Evolutionary conservation across 495 filamentous ascomycete species (phyloP).

Genomic region (Neurospora sp.): DNA sequence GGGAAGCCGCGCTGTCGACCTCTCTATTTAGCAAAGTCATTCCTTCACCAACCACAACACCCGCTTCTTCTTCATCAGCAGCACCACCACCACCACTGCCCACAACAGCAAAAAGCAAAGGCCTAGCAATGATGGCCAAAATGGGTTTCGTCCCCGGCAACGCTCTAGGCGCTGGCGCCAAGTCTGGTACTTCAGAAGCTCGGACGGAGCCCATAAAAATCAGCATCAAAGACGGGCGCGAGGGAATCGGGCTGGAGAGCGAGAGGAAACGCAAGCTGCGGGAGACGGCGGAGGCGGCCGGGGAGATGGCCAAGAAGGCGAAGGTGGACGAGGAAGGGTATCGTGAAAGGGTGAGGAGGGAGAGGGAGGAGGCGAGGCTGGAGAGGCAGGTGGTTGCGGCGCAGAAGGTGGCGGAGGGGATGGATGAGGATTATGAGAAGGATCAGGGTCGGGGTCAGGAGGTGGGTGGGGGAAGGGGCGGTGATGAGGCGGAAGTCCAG

Average conservation of each 20-base stretch:
- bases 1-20: slow-evolving; percentile 63
- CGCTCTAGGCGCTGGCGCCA: slow-evolving; percentile 45
- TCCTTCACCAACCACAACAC: background rate
- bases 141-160: slow-evolving; percentile 71
- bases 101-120: slow-evolving; percentile 49
- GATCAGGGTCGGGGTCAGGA: background rate
- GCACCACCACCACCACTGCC: slow-evolving; percentile 3
- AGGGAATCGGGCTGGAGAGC: slow-evolving; percentile 76
- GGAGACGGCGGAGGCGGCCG: slow-evolving; percentile 48
- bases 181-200: background rate
- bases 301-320: slow-evolving; percentile 44
- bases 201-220: slow-evolving; percentile 57
- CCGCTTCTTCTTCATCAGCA: background rate
- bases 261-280: slow-evolving; percentile 74
- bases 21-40: slow-evolving; percentile 46
- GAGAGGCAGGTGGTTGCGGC: slow-evolving; percentile 62
- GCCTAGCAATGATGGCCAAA: slow-evolving; percentile 91
- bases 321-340: slow-evolving; percentile 68
- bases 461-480: slow-evolving; percentile 9
- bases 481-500: slow-evolving; percentile 6
- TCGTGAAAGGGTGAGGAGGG: slow-evolving; percentile 57
- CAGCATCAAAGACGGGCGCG: slow-evolving; percentile 63
- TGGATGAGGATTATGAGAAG: slow-evolving; percentile 42
- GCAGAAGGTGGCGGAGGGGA: slow-evolving; percentile 69
- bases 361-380: slow-evolving; percentile 57